Percentiles rank a stretch among this genome's conserved stretches.
These are phyloP conservation scores for Ceratocystis variospora DNA, from an alignment of 2,329 filamentous ascomycete species.

Conservation along the genomic window DNA sequence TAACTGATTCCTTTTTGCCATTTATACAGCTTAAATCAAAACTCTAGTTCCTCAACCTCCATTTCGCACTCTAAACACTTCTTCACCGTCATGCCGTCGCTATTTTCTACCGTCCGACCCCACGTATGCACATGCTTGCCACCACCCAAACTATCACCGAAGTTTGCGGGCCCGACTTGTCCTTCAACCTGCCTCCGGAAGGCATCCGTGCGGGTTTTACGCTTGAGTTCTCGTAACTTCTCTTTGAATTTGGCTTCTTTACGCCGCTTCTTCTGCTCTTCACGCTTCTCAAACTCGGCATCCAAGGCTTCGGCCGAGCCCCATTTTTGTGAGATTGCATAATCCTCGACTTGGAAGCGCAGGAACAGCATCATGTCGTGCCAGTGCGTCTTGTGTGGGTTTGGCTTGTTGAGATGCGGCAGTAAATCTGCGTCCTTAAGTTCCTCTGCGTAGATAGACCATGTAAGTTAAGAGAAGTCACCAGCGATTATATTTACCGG, in stretches of 20 bases:
- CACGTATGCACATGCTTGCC: slow-evolving; percentile 83
- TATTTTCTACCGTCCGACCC: slow-evolving; percentile 54
- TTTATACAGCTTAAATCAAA: slow-evolving; percentile 28
- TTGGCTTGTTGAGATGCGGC: slow-evolving; percentile 76
- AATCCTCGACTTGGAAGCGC: slow-evolving; percentile 85
- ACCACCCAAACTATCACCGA: slow-evolving; percentile 62
- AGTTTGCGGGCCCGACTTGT: slow-evolving; percentile 37
- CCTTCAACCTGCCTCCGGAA: slow-evolving; percentile 58
- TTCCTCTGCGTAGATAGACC: slow-evolving; percentile 47
- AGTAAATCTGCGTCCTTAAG: slow-evolving; percentile 77
- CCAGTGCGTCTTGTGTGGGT: slow-evolving; percentile 92
- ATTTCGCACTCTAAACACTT: slow-evolving; percentile 63
- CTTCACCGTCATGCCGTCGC: slow-evolving; percentile 65
- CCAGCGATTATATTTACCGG: neutral
- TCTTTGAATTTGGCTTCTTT: slow-evolving; percentile 87
- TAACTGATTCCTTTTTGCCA: neutral
- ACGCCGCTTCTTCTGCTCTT: slow-evolving; percentile 64
- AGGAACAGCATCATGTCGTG: slow-evolving; percentile 98
- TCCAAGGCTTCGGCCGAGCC: slow-evolving; percentile 74
- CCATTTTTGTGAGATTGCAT: slow-evolving; percentile 84
- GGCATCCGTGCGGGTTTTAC: slow-evolving; percentile 80
- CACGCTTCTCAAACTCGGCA: slow-evolving; percentile 70
- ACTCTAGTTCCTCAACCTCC: slow-evolving; percentile 64
- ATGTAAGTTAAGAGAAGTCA: slow-evolving; percentile 7
- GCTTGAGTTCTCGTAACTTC: slow-evolving; percentile 81